Conservation (phyloP, 148 eudicot species). For the Rhododendron ferrugineum region DNA sequence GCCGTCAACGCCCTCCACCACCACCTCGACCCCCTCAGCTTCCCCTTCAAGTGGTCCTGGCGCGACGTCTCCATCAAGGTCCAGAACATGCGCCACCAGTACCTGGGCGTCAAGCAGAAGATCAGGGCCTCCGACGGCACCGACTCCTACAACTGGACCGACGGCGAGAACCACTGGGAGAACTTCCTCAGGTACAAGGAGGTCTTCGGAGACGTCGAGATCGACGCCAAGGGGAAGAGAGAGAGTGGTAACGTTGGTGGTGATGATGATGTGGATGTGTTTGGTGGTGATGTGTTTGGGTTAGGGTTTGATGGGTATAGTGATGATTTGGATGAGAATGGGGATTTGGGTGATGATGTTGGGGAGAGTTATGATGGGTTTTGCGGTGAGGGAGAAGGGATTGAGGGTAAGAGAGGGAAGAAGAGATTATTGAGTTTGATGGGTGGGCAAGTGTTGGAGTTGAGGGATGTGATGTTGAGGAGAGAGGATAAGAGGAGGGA, state of each 20-base stretch:
- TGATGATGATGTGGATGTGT: slow-evolving; percentile 22
- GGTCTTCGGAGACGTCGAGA: slow-evolving; percentile 82
- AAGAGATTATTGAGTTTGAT: slow-evolving; percentile 43
- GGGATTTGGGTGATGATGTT: slow-evolving; percentile 27
- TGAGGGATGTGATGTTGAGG: slow-evolving; percentile 50
- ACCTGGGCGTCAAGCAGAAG: slow-evolving; percentile 83
- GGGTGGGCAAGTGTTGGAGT: slow-evolving; percentile 52
- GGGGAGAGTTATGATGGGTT: slow-evolving; percentile 15
- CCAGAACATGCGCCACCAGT: slow-evolving; percentile 95
- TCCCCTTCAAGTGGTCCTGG: slow-evolving; percentile 89
- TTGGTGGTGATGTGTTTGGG: slow-evolving; percentile 24
- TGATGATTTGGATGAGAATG: slow-evolving; percentile 44
- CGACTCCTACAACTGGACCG: slow-evolving; percentile 58
- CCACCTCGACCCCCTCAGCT: slow-evolving; percentile 45
- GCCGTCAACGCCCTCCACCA: slow-evolving; percentile 69
- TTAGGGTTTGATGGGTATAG: slow-evolving; percentile 41
- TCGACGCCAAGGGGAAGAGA: slow-evolving; percentile 40
- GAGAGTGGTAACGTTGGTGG: slow-evolving; percentile 7
- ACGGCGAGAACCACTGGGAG: slow-evolving; percentile 63
- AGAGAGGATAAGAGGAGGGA: slow-evolving; percentile 65
- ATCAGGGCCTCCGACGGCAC: slow-evolving; percentile 35
- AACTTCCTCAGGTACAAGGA: slow-evolving; percentile 59
- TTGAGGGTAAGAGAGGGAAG: slow-evolving; percentile 25
- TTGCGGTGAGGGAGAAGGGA: slow-evolving; percentile 26
- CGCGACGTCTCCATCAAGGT: slow-evolving; percentile 87